Conservation (phyloP, 139 green algal genomes). For the Coccomyxa sp. region DNA sequence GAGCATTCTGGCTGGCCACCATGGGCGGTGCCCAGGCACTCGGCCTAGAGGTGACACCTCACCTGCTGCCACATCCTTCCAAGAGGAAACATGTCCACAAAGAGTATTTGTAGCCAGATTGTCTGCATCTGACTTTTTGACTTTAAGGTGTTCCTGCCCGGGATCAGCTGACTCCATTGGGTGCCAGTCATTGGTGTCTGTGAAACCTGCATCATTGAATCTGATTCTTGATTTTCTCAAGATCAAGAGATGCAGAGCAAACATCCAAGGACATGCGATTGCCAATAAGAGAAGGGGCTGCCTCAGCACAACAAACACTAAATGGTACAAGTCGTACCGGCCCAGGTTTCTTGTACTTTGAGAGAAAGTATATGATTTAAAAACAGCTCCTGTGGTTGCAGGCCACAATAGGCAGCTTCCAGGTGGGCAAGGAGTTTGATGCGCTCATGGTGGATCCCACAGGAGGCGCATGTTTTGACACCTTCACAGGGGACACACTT, state of each 20-base stretch:
- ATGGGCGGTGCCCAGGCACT: conserved; percentile 53
- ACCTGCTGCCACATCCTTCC: not conserved
- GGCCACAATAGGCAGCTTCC: conserved; percentile 45
- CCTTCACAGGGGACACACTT: conserved; percentile 24
- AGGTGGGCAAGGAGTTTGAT: conserved; percentile 63
- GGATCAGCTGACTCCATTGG: no score
- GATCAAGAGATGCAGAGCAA: no score
- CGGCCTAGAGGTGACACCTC: conserved; percentile 25
- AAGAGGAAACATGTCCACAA: not conserved
- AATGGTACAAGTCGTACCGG: no score
- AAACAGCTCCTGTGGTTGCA: no score
- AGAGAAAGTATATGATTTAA: no score
- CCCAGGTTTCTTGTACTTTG: no score
- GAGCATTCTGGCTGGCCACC: conserved; percentile 65
- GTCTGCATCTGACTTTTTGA: no score
- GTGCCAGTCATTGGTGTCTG: not conserved
- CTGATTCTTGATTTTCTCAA: no score
- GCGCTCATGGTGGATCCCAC: conserved; percentile 50
- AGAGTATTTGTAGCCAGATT: not conserved
- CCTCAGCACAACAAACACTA: no score
- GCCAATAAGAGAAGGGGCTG: no score
- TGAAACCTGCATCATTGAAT: not conserved
- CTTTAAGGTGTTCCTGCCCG: no score
- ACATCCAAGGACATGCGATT: no score
- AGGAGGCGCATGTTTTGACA: conserved; percentile 38